These are phyloP conservation scores for Caloboletus firmus DNA, from an alignment of 1,284 basidiomycete species.

Conservation along the genomic window DNA sequence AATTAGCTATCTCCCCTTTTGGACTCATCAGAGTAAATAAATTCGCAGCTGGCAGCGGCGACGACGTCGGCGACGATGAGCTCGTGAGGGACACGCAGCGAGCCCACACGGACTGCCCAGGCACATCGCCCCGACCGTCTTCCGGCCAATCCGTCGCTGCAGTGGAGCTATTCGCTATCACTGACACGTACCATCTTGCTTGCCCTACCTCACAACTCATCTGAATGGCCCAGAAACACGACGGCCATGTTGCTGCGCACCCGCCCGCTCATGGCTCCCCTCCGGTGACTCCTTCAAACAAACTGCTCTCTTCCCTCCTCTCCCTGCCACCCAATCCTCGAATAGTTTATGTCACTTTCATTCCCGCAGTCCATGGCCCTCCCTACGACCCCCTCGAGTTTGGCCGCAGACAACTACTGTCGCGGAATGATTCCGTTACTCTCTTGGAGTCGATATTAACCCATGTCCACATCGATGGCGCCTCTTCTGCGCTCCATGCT, in stretches of 20 bases:
- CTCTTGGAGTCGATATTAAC: slow-evolving; percentile 53
- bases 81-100: slow-evolving; percentile 25
- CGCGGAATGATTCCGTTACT: slow-evolving; percentile 35
- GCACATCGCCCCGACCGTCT: slow-evolving; percentile 4
- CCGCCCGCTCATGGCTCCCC: slow-evolving; percentile 24
- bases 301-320: slow-evolving; percentile 40
- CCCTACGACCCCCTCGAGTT: slow-evolving; percentile 51
- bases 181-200: neutral
- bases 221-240: slow-evolving; percentile 34
- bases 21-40: slow-evolving; percentile 13
- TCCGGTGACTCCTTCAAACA: slow-evolving; percentile 34
- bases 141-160: slow-evolving; percentile 1
- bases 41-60: slow-evolving; percentile 1
- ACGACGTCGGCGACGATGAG: slow-evolving; percentile 29
- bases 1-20: slow-evolving; percentile 27
- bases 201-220: neutral
- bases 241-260: slow-evolving; percentile 20
- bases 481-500: slow-evolving; percentile 48
- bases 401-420: slow-evolving; percentile 51
- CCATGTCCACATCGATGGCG: slow-evolving; percentile 46
- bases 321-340: slow-evolving; percentile 36
- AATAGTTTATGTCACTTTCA: slow-evolving; percentile 49
- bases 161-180: neutral
- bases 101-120: slow-evolving; percentile 9
- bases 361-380: slow-evolving; percentile 32